Percentiles rank a stretch among this genome's conserved stretches.
Evolutionary conservation across 257 asterid species (phyloP).

Genomic region (Galeopsis tetrahit): DNA sequence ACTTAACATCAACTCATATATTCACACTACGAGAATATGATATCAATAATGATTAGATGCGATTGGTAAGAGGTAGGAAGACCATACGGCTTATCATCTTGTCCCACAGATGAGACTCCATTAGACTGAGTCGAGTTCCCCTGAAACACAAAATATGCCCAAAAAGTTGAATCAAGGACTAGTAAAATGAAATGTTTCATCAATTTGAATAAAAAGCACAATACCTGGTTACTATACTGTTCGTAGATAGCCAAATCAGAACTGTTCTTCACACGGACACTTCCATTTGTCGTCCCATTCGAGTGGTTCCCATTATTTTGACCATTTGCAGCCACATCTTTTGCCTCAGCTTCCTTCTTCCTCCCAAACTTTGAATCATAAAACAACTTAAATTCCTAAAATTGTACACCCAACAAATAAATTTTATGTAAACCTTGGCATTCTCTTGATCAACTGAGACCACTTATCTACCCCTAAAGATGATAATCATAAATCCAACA

Average conservation of each 20-base stretch:
- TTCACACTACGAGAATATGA: neutral
- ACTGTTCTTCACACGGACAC: conserved; percentile 49
- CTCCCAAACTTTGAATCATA: conserved; percentile 97
- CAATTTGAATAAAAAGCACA: conserved; percentile 20
- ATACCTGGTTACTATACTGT: conserved; percentile 75
- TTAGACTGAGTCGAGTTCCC: conserved; percentile 47
- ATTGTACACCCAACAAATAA: conserved; percentile 43
- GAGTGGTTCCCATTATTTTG: conserved; percentile 43
- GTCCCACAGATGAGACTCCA: conserved; percentile 61
- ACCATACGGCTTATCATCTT: conserved; percentile 68
- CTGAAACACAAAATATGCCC: conserved; percentile 50
- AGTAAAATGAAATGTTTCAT: conserved; percentile 18
- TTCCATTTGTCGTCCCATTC: conserved; percentile 49
- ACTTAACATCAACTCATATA: conserved; percentile 3
- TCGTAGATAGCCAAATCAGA: conserved; percentile 85
- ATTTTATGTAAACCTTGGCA: conserved; percentile 40
- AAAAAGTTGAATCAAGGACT: conserved; percentile 31
- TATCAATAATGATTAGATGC: neutral
- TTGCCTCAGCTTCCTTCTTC: conserved; percentile 57
- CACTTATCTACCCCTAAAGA: conserved; percentile 24
- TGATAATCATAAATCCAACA: conserved; percentile 13
- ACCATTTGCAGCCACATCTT: conserved; percentile 50
- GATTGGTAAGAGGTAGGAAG: conserved; percentile 21
- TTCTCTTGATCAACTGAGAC: conserved; percentile 15
- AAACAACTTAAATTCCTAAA: conserved; percentile 84